A percentile compares a stretch with the other conserved stretches of the same genome.
Conservation (phyloP, 441 rosid species). For the Viola pubescens region DNA sequence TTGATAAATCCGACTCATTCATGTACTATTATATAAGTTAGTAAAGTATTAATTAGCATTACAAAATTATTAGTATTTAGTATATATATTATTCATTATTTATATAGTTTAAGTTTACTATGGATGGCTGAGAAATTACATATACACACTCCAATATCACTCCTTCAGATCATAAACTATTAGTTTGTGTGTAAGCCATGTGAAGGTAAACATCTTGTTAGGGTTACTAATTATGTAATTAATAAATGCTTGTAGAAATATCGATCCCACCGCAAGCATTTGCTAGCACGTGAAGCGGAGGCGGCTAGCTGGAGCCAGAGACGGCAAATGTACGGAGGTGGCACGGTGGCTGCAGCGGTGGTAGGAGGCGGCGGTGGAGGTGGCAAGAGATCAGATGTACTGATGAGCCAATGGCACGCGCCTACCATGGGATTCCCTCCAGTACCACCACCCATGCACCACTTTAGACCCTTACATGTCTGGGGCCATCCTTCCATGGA, state of each 20-base stretch:
- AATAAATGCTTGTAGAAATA: conserved; percentile 45
- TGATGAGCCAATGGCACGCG: conserved; percentile 47
- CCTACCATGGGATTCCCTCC: conserved; percentile 79
- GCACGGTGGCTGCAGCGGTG: conserved; percentile 10
- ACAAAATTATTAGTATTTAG: too few species aligned
- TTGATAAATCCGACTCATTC: too few species aligned
- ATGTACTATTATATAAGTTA: too few species aligned
- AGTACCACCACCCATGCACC: conserved; percentile 39
- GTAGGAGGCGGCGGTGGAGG: conserved; percentile 29
- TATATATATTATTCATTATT: too few species aligned
- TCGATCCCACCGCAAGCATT: conserved; percentile 76
- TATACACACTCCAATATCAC: too few species aligned
- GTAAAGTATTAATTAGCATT: too few species aligned
- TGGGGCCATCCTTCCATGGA: conserved; percentile 87
- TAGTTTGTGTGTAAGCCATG: too few species aligned
- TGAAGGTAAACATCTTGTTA: not conserved
- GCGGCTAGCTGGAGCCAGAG: conserved; percentile 79
- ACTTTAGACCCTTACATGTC: conserved; percentile 66
- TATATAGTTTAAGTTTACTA: too few species aligned
- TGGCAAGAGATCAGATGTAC: conserved; percentile 26
- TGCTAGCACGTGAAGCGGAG: conserved; percentile 78
- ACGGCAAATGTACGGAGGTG: conserved; percentile 49
- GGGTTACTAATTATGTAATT: not conserved
- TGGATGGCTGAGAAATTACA: too few species aligned
- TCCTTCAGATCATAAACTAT: too few species aligned